Base-by-base conservation (phyloP, 2,329 filamentous ascomycete genomes). In the Seiridium cupressi region DNA sequence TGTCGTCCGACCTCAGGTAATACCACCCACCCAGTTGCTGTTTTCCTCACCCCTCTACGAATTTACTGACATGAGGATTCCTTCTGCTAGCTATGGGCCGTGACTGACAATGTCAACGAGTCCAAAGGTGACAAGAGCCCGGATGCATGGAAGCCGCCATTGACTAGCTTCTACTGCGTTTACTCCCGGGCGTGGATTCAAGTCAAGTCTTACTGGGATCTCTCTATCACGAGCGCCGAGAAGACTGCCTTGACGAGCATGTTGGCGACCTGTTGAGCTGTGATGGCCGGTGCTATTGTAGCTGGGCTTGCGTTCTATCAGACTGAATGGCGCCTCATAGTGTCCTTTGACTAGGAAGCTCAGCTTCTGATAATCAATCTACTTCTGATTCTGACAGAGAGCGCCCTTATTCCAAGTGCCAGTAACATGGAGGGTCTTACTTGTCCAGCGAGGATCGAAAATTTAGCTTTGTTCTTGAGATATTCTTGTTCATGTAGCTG, bases 161-260 rank as follows among this genome's bases (percentile, higher is more conserved):
- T 91, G 62, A 68, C 79, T 72, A 82, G 76, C 63, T 94, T 91
- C 76, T 84, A 91, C 73, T 95, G 92, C 83, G 89, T 84, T 35
- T 95, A 96, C 70, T 89, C 91, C 11, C 82, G 84, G 71, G 86
- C 88, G 70, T 96, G 89, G 88, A 82, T 94, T 46, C 83, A 86
- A 69, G 91, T 96, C 66, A 96, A 95, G 85, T 84, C 81, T 68
- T 84, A 86, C 68, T 95, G 89, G 72, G 73, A 72, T 1, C 75
- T 96, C 65, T 89, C 83, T 13, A 78, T 95, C 62, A 94, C 89
- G 1, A 79, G 79, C 51, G 85, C 84, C 0, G 91, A 96, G 82
- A 92, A 91, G 81, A 76, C 75, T 13, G 89, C 90, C 0, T 74
- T 93, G 63, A 77, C 76, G 1, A 78, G 74, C 54, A 91, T 92